A percentile compares a stretch with the other conserved stretches of the same genome.
Evolutionary conservation across 169 alveolate species (phyloP).

Genomic region (Perkinsus olseni): DNA sequence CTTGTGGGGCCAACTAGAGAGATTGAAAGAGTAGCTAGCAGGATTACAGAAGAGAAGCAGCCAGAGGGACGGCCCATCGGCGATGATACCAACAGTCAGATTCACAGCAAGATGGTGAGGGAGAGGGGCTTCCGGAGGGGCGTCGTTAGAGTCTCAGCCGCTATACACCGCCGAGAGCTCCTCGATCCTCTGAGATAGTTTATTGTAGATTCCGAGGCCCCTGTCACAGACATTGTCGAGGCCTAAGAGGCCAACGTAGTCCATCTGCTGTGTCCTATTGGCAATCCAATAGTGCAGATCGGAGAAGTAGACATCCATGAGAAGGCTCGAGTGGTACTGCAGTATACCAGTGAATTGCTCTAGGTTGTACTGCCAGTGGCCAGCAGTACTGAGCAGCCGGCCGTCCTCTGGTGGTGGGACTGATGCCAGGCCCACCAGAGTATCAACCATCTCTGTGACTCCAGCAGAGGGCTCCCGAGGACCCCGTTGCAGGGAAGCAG

Average conservation of each 20-base stretch:
- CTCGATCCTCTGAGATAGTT: not conserved
- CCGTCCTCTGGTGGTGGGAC: not conserved
- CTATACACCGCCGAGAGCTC: not conserved
- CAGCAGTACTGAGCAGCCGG: not conserved
- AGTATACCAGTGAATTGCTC: not conserved
- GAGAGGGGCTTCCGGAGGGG: too few relatives aligned
- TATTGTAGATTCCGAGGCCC: not conserved
- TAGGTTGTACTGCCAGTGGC: not conserved
- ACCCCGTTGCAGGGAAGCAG: not conserved
- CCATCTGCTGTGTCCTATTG: not conserved
- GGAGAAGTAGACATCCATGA: not conserved
- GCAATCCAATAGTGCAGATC: not conserved
- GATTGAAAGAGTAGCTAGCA: too few relatives aligned
- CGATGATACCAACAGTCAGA: too few relatives aligned
- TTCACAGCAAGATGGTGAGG: too few relatives aligned
- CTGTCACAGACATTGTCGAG: not conserved
- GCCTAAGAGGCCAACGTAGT: not conserved
- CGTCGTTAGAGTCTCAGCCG: too few relatives aligned
- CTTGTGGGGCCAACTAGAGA: too few relatives aligned
- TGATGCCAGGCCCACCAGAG: not conserved
- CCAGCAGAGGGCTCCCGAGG: not conserved
- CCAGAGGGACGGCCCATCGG: too few relatives aligned
- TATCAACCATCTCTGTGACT: not conserved
- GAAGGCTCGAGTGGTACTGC: not conserved
- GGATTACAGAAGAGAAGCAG: too few relatives aligned